Evolutionary conservation across 2,329 filamentous ascomycete species (phyloP).

Genomic region (Colletotrichum gloeosporioides): DNA sequence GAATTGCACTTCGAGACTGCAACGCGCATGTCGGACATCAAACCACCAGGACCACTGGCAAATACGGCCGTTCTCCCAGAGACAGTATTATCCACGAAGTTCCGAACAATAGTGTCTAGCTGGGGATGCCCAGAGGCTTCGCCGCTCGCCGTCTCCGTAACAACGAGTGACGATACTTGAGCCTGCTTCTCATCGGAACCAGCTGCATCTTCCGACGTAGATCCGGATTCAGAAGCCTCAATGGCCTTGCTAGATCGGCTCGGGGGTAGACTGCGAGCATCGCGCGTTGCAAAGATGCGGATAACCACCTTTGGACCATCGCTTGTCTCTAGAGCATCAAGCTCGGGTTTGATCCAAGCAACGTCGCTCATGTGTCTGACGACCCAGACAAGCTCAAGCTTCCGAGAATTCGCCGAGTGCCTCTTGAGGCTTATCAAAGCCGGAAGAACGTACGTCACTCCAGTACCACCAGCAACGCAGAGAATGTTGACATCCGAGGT

Average conservation of each 20-base stretch:
- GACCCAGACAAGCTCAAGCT: slow-evolving; percentile 70
- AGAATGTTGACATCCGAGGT: slow-evolving; percentile 44
- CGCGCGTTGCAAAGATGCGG: slow-evolving; percentile 65
- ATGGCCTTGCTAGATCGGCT: slow-evolving; percentile 25
- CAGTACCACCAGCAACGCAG: slow-evolving; percentile 45
- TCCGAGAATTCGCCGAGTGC: slow-evolving; percentile 34
- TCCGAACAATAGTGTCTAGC: slow-evolving; percentile 49
- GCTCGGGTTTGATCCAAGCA: slow-evolving; percentile 63
- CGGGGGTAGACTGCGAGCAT: slow-evolving; percentile 29
- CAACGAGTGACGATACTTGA: slow-evolving; percentile 21
- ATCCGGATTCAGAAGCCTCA: slow-evolving; percentile 4
- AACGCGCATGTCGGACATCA: slow-evolving; percentile 61
- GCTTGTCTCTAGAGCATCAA: slow-evolving; percentile 48
- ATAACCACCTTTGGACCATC: slow-evolving; percentile 51
- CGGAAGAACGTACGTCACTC: slow-evolving; percentile 46
- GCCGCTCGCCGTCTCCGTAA: slow-evolving; percentile 11
- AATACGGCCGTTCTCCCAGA: slow-evolving; percentile 61
- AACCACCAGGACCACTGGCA: slow-evolving; percentile 64
- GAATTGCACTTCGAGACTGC: slow-evolving; percentile 61
- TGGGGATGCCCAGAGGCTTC: slow-evolving; percentile 44
- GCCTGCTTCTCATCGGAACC: slow-evolving; percentile 28
- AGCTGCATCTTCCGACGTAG: not conserved
- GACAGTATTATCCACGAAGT: slow-evolving; percentile 53
- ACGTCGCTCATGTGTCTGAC: slow-evolving; percentile 60
- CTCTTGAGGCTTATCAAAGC: slow-evolving; percentile 46